Conservation (phyloP, 1,139 yeast genomes). For the Geotrichum bryndzae region DNA sequence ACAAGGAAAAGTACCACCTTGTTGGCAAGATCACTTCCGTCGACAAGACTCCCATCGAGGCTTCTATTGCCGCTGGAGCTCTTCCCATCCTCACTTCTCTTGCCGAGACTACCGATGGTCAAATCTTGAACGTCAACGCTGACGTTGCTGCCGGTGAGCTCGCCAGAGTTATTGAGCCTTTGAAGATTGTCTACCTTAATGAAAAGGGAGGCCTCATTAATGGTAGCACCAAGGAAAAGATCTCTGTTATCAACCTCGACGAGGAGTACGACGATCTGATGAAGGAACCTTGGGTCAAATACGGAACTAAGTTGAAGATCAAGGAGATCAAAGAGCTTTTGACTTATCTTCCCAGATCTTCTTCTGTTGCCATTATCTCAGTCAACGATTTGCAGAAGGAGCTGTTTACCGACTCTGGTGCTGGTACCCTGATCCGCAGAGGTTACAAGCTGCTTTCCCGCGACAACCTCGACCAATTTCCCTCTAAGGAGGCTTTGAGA, state of each 20-base stretch:
- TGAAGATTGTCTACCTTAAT: conserved; percentile 89
- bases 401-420: conserved; percentile 96
- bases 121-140: conserved; percentile 92
- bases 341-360: conserved; percentile 90
- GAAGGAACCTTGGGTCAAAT: conserved; percentile 96
- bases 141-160: conserved; percentile 98
- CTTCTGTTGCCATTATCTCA: conserved; percentile 94
- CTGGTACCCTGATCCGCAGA: conserved; percentile 95
- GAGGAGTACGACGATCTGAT: conserved; percentile 89
- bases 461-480: conserved; percentile 58
- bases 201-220: conserved; percentile 97
- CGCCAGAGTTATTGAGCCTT: conserved; percentile 93
- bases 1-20: conserved; percentile 80
- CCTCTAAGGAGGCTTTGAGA: conserved; percentile 67
- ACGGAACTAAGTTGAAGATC: conserved; percentile 94
- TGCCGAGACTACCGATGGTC: conserved; percentile 96
- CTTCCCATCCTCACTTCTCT: conserved; percentile 91
- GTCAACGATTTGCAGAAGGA: conserved; percentile 95
- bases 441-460: conserved; percentile 84
- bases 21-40: conserved; percentile 88
- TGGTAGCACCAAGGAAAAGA: conserved; percentile 85
- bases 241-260: conserved; percentile 84
- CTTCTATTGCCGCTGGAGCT: conserved; percentile 93
- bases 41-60: conserved; percentile 86
- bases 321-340: conserved; percentile 92